A percentile compares a stretch with the other conserved stretches of the same genome.
Evolutionary conservation across 2,329 filamentous ascomycete genomes (phyloP).

Genomic region (Penicillium crustosum): DNA sequence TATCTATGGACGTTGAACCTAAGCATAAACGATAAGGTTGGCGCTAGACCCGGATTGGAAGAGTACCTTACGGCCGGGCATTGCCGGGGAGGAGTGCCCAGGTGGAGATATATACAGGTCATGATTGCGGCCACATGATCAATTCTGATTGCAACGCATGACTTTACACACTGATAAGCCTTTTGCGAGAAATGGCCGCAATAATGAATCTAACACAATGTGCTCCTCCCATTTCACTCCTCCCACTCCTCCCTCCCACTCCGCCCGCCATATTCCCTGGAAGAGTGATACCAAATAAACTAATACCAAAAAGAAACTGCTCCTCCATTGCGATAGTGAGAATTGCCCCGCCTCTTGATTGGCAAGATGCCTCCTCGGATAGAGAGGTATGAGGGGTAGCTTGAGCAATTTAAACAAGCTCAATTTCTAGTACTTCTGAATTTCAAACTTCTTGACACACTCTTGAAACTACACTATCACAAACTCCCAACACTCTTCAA

Average conservation of each 20-base stretch:
- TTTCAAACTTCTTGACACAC: background rate
- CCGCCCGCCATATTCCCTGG: too few species aligned
- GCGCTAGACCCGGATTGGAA: background rate
- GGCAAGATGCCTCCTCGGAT: background rate
- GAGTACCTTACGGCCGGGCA: background rate
- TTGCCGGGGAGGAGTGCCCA: too few species aligned
- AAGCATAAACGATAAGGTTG: background rate
- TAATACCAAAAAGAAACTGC: background rate
- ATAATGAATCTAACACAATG: background rate
- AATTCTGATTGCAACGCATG: too few species aligned
- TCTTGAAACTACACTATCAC: background rate
- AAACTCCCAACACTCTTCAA: background rate
- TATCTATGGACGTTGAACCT: background rate
- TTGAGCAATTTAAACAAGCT: slow-evolving; percentile 9
- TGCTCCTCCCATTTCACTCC: slow-evolving; percentile 16
- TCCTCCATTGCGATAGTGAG: slow-evolving; percentile 3
- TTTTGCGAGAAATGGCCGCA: background rate
- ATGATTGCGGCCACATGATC: background rate
- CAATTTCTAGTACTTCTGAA: background rate
- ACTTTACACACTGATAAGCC: accelerated
- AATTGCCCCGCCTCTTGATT: background rate
- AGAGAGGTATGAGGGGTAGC: background rate
- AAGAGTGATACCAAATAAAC: background rate
- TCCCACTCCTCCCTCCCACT: too few species aligned
- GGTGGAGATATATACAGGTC: accelerated